These are phyloP conservation scores for Penicillium alfredii DNA, from an alignment of 495 filamentous ascomycete species.

Conservation along the genomic window DNA sequence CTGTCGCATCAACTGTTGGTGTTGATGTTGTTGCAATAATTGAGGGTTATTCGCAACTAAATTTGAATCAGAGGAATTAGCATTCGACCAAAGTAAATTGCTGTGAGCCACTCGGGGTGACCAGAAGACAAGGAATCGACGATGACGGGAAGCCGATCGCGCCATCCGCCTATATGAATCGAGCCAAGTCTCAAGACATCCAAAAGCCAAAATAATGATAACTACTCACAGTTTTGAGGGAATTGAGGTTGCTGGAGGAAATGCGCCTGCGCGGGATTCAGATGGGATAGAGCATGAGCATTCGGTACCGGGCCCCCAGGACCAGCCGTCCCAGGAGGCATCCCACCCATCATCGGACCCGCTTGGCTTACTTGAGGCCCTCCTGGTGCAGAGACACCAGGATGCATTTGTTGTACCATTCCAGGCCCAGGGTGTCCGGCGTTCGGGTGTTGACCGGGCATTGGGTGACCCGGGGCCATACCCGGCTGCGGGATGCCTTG, in stretches of 20 bases:
- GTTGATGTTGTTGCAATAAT: conserved; percentile 43
- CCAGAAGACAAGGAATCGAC: neutral
- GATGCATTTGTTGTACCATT: conserved; percentile 77
- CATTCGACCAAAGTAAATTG: conserved; percentile 3
- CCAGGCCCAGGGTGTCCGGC: conserved; percentile 46
- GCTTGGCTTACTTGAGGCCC: conserved; percentile 73
- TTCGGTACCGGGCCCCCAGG: conserved; percentile 58
- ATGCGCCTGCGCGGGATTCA: conserved; percentile 63
- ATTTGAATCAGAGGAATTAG: conserved; percentile 10
- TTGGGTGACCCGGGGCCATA: conserved; percentile 71
- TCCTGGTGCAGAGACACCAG: conserved; percentile 75
- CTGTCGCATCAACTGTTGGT: conserved; percentile 36
- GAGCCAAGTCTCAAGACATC: neutral
- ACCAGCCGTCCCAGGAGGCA: conserved; percentile 60
- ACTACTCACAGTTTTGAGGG: conserved; percentile 35
- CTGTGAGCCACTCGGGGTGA: conserved; percentile 5
- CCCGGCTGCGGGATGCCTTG: conserved; percentile 69
- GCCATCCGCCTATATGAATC: neutral
- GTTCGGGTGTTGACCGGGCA: conserved; percentile 67
- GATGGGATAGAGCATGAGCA: conserved; percentile 72
- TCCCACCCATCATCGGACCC: conserved; percentile 71
- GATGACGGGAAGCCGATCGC: neutral
- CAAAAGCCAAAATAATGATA: neutral
- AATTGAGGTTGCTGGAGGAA: conserved; percentile 56
- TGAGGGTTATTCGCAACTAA: conserved; percentile 49